These are phyloP conservation scores for Hemileccinum impolitum DNA, from an alignment of 768 basidiomycete genomes.

Conservation along the genomic window DNA sequence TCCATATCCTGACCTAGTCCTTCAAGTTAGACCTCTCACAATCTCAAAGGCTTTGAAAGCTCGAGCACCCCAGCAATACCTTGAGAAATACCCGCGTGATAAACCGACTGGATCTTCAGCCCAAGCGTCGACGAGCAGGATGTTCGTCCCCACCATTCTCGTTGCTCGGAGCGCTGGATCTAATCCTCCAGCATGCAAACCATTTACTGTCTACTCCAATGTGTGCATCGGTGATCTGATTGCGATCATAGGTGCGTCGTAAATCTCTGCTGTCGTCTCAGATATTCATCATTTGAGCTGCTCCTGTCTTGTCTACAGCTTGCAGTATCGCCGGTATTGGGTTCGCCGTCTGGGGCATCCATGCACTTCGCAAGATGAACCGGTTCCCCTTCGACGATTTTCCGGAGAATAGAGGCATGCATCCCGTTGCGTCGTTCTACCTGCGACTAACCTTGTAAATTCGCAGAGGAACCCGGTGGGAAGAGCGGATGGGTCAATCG, in stretches of 20 bases:
- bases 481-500: constrained; percentile 1
- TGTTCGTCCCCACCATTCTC: constrained; percentile 1
- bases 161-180: neutral
- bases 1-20: neutral
- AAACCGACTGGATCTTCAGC: neutral
- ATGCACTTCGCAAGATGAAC: constrained; percentile 20
- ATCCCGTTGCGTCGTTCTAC: too few relatives aligned
- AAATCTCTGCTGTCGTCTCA: neutral
- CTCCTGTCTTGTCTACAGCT: constrained; percentile 1
- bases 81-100: too few relatives aligned
- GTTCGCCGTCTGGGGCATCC: constrained; percentile 19
- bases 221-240: constrained; percentile 25
- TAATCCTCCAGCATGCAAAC: constrained; percentile 7
- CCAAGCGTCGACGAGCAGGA: neutral
- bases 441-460: neutral
- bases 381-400: constrained; percentile 5
- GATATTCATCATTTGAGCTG: neutral
- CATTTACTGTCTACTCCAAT: constrained; percentile 4
- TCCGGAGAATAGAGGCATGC: neutral
- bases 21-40: too few relatives aligned
- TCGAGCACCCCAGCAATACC: neutral
- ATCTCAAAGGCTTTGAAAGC: too few relatives aligned
- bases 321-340: constrained; percentile 20
- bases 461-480: neutral
- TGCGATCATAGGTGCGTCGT: constrained; percentile 19